phyloP scores from a whole-genome alignment of 2,329 filamentous ascomycete genomes.

The Pseudogymnoascus sp. region DNA sequence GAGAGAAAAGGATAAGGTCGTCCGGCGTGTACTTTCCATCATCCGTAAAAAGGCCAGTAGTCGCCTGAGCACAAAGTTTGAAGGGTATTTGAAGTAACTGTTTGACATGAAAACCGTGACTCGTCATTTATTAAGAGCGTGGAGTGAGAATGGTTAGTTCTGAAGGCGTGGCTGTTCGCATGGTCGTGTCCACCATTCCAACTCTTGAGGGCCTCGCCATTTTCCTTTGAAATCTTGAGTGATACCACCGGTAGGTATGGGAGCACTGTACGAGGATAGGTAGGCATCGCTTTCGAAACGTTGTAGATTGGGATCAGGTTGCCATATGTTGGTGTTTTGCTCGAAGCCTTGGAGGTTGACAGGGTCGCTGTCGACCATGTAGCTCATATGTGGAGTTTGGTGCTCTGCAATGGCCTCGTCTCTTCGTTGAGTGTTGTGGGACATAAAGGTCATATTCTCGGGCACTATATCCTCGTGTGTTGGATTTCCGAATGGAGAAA shows the following conservation, averaged over 20 bases:
- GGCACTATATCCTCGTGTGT: background rate
- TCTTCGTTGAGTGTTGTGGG: conserved; percentile 49
- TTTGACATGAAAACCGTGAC: background rate
- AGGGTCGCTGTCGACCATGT: background rate
- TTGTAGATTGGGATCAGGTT: background rate
- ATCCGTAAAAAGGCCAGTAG: background rate
- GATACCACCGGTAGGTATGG: background rate
- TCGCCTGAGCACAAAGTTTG: background rate
- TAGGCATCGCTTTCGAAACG: background rate
- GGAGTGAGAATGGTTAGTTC: background rate
- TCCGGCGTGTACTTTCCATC: background rate
- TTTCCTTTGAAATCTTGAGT: background rate
- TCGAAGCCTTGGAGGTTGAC: background rate
- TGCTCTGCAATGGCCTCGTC: conserved; percentile 41
- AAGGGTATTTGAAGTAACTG: background rate
- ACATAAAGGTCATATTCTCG: background rate
- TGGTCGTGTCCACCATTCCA: background rate
- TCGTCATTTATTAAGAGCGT: background rate
- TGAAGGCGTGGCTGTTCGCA: background rate
- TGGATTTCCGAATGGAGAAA: conserved; percentile 2
- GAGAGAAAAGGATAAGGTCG: background rate
- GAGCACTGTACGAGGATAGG: background rate
- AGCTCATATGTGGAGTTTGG: background rate
- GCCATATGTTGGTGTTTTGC: background rate
- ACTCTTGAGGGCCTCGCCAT: background rate